Base-by-base conservation (phyloP, 164 flowering plant species). In the Cinnamomum chago region DNA sequence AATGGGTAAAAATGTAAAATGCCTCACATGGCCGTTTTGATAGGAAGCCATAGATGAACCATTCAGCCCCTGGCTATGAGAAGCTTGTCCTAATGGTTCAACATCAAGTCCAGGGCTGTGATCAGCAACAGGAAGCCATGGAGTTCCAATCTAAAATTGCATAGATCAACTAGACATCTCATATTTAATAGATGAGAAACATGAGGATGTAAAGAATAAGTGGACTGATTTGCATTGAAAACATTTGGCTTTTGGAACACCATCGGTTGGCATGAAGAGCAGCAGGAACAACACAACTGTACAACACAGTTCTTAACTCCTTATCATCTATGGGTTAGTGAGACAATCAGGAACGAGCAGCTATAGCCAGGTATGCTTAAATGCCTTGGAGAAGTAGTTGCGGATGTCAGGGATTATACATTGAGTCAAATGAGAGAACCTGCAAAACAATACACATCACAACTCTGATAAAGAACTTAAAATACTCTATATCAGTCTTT, bases 381-480 rank as follows among this genome's bases (percentile, higher is more conserved):
- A 87, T 35, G 82, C 90, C 83, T 79, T 85, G 3, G 79, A 79
- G 81, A 93, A 95, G 75, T 93, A 95, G 69, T 72, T 76, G 27
- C 89, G 88, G 62, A 94, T 90, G 82, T 95, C 97, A 3, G 98
- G 98, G 70, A 91, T 72, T 55, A 90, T 85, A 1, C 92, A 88
- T 71, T 88, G 90, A 70, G 93, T 88, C 68, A 95, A 84, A 65
- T 81, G 84, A 50, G 85, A 68, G 64, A 83, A 85, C 92, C 99
- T 95, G 89, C 82, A 62, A 55, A 55, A 55, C n/a, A 2, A 20
- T 17, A 52, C 3, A 52, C 1, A 66, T 33, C 50, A 33, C 50
- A 28, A 1, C 23, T 52, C 28, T 12, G 3, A 60, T 30, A 17
- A 55, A 20, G 6, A 55, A 55, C 12, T 18, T 9, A n/a, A 30